Evolutionary conservation across 2,329 filamentous ascomycete species (phyloP).

Genomic region (Penicillium sp.): DNA sequence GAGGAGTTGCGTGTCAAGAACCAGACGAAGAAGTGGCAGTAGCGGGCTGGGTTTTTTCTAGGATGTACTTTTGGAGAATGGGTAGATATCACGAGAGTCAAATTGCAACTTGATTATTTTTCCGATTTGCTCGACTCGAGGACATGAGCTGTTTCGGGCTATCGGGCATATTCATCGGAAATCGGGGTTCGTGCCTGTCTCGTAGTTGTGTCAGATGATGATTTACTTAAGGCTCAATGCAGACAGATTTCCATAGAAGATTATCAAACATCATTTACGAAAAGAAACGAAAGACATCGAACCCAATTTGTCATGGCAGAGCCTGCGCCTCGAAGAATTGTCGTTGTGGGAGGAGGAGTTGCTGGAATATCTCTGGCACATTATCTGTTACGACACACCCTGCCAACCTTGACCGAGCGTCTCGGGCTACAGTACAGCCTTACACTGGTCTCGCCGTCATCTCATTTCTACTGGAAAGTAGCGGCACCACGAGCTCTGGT

Average conservation of each 20-base stretch:
- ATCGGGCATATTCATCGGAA: no score
- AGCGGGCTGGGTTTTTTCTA: not conserved
- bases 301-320: not conserved
- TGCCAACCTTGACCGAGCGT: not conserved
- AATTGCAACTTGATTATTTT: not conserved
- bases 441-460: not conserved
- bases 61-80: not conserved
- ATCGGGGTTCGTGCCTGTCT: no score
- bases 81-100: not conserved
- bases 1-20: not conserved
- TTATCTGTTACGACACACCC: not conserved
- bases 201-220: not conserved
- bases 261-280: no score
- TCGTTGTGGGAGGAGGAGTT: not conserved
- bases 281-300: not conserved
- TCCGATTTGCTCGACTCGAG: not conserved
- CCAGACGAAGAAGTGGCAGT: not conserved
- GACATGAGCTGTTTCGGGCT: no score
- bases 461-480: not conserved
- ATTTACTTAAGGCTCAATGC: not conserved
- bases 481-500: not conserved
- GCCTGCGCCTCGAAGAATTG: not conserved
- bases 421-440: not conserved
- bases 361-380: not conserved
- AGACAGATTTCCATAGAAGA: not conserved